Evolutionary conservation across 305 asterid genomes (phyloP).

Genomic region (Caryopteris hybrid): DNA sequence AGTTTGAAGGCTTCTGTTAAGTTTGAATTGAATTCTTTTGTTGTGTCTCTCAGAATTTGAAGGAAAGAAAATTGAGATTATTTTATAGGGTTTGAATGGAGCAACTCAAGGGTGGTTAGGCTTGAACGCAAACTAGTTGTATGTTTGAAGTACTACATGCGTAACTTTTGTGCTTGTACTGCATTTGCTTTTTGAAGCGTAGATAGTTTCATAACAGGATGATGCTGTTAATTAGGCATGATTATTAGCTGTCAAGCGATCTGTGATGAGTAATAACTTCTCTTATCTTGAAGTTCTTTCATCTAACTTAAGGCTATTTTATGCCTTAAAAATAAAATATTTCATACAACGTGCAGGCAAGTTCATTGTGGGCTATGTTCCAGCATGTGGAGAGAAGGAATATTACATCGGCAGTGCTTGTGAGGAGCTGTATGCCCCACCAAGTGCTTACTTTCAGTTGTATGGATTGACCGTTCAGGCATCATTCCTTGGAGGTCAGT

Average conservation of each 20-base stretch:
- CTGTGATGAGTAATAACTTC: neutral
- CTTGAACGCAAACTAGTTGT: neutral
- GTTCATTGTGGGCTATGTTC: constrained; percentile 70
- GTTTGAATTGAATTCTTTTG: constrained; percentile 1
- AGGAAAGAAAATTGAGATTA: neutral
- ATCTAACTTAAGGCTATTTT: neutral
- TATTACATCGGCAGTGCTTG: constrained; percentile 90
- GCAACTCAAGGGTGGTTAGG: neutral
- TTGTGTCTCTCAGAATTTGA: neutral
- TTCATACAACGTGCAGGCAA: constrained; percentile 53
- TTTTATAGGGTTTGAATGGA: constrained; percentile 5
- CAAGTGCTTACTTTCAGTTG: constrained; percentile 90
- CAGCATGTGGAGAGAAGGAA: constrained; percentile 88
- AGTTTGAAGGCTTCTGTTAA: neutral
- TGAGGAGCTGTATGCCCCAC: constrained; percentile 92
- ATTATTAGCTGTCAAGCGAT: neutral
- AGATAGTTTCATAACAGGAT: neutral
- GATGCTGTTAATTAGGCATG: neutral
- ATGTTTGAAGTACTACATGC: neutral
- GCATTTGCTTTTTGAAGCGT: neutral
- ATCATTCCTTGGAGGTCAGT: constrained; percentile 92
- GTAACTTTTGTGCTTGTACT: neutral
- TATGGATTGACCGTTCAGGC: constrained; percentile 89
- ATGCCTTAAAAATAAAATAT: neutral
- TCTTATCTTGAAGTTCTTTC: neutral